These are phyloP conservation scores for Fusarium coffeatum DNA, from an alignment of 2,329 filamentous ascomycete genomes.

Conservation along the genomic window DNA sequence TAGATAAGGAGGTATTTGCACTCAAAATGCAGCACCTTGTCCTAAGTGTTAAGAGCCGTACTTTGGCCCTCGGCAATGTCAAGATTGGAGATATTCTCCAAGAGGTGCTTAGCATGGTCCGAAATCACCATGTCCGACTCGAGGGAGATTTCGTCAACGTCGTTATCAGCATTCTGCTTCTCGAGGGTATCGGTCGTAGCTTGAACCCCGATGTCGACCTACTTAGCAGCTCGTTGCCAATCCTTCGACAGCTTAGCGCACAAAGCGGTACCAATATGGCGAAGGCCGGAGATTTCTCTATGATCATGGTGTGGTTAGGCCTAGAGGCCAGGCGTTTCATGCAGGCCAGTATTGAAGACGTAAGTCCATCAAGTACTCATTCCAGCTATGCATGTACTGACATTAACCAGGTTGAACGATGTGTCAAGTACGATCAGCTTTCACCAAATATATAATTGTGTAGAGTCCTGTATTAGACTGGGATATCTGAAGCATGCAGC, in stretches of 20 bases:
- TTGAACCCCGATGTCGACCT: constrained; percentile 90
- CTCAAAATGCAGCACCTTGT: constrained; percentile 98
- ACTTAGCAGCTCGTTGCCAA: constrained; percentile 86
- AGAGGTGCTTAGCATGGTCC: constrained; percentile 90
- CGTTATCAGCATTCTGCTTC: constrained; percentile 89
- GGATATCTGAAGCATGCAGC: constrained; percentile 7
- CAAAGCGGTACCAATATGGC: constrained; percentile 78
- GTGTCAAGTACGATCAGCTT: constrained; percentile 89
- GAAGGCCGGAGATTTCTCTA: constrained; percentile 79
- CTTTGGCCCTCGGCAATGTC: constrained; percentile 91
- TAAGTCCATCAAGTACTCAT: constrained; percentile 57
- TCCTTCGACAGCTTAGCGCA: constrained; percentile 86
- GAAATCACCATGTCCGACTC: constrained; percentile 89
- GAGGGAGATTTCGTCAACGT: constrained; percentile 99
- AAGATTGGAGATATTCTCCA: constrained; percentile 96
- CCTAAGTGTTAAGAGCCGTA: constrained; percentile 87
- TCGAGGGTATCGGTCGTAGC: constrained; percentile 92
- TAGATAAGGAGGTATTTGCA: constrained; percentile 90
- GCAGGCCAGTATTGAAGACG: constrained; percentile 89
- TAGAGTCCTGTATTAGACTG: constrained; percentile 16
- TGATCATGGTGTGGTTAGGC: constrained; percentile 92
- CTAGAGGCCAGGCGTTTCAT: constrained; percentile 89
- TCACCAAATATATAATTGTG: constrained; percentile 81
- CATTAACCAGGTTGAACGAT: constrained; percentile 75
- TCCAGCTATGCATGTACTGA: background rate